Conservation (phyloP, 2,329 filamentous ascomycete genomes). For the Boeremia exigua region DNA sequence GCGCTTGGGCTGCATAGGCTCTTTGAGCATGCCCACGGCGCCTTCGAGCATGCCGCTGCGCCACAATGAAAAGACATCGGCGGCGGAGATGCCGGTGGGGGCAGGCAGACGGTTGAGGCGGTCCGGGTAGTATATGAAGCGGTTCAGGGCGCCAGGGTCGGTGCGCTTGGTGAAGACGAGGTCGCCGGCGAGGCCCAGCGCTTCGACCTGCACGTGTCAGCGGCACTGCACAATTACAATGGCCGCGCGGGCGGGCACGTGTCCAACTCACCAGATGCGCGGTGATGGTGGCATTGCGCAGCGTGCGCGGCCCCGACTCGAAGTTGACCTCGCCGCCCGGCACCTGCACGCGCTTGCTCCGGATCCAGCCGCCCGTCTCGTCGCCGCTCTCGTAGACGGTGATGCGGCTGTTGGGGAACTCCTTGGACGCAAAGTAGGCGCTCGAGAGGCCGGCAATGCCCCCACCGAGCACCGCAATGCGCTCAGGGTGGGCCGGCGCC, state of each 20-base stretch:
- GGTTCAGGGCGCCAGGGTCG: conserved; percentile 64
- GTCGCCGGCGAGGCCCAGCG: conserved; percentile 63
- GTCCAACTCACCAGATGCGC: conserved; percentile 68
- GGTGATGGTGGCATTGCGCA: conserved; percentile 73
- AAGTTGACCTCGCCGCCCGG: conserved; percentile 72
- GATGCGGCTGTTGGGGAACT: conserved; percentile 72
- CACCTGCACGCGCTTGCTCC: conserved; percentile 68
- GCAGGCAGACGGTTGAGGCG: conserved; percentile 65
- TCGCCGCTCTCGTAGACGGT: conserved; percentile 78
- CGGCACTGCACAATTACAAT: neutral
- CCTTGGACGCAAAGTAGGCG: conserved; percentile 73
- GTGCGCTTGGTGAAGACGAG: conserved; percentile 60
- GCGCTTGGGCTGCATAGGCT: conserved; percentile 44
- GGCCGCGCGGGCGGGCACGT: no score
- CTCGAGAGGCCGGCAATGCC: conserved; percentile 60
- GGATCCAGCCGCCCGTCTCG: conserved; percentile 83
- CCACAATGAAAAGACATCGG: conserved; percentile 43
- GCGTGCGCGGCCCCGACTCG: conserved; percentile 81
- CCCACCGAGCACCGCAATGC: conserved; percentile 59
- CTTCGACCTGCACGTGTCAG: conserved; percentile 57
- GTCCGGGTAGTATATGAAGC: conserved; percentile 89
- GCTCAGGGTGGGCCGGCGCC: conserved; percentile 35
- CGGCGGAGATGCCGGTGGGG: conserved; percentile 26
- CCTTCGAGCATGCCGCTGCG: conserved; percentile 65
- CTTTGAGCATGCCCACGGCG: conserved; percentile 47